Percentiles rank a stretch among this genome's conserved stretches.
Evolutionary conservation across 129 eudicot species (phyloP).

Genomic region (Tagetes erecta): DNA sequence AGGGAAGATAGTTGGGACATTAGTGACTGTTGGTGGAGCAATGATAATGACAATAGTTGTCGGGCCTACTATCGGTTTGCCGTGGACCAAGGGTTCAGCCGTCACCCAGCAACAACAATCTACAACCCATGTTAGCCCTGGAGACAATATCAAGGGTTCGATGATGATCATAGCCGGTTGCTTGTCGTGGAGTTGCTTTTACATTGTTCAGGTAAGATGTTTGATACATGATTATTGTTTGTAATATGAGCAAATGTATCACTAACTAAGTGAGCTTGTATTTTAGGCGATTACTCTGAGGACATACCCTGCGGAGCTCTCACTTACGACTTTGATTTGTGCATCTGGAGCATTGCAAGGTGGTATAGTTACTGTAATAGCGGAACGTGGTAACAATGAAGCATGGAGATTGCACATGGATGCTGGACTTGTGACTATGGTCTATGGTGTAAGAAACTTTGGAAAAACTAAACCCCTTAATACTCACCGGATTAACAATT

Average conservation of each 20-base stretch:
- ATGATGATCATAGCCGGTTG: conserved; percentile 42
- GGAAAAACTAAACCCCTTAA: not conserved
- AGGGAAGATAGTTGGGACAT: conserved; percentile 65
- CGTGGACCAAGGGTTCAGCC: conserved; percentile 47
- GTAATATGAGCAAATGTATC: conserved; percentile 1
- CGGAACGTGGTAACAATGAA: conserved; percentile 41
- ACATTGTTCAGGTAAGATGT: conserved; percentile 42
- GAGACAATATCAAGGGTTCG: conserved; percentile 40
- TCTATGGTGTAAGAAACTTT: conserved; percentile 51
- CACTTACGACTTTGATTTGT: conserved; percentile 52
- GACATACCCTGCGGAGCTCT: conserved; percentile 57
- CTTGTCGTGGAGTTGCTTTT: conserved; percentile 39
- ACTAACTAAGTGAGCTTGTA: not conserved
- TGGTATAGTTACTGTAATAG: conserved; percentile 40
- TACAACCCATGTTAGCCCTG: conserved; percentile 25
- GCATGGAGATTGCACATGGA: conserved; percentile 45
- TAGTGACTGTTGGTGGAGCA: conserved; percentile 70
- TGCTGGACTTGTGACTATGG: conserved; percentile 48
- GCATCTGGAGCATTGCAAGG: conserved; percentile 49
- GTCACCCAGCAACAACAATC: conserved; percentile 21
- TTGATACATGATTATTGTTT: not conserved
- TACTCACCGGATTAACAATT: no score
- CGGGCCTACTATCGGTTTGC: conserved; percentile 56
- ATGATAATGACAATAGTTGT: conserved; percentile 71
- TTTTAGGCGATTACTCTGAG: conserved; percentile 47